These are phyloP conservation scores for Bipolaris victoriae DNA, from an alignment of 2,329 filamentous ascomycete genomes.

Conservation along the genomic window DNA sequence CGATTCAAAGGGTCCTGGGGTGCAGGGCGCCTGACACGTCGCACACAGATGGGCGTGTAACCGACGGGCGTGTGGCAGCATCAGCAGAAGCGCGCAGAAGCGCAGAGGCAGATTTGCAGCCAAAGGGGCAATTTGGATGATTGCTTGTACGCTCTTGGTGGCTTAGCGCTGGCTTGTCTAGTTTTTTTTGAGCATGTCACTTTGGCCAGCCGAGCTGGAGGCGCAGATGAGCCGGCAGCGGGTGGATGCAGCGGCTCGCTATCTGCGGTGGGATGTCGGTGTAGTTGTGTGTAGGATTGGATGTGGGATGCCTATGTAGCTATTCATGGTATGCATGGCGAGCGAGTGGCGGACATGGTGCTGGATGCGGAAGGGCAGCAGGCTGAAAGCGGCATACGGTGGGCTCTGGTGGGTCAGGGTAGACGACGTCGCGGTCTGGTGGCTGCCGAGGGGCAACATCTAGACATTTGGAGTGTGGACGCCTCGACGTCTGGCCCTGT, in stretches of 20 bases:
- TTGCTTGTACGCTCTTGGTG: too few relatives aligned
- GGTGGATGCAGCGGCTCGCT: background rate
- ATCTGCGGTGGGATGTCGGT: background rate
- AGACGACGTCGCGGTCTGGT: background rate
- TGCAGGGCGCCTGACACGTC: conserved; percentile 28
- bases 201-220: conserved; percentile 2
- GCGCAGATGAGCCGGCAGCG: background rate
- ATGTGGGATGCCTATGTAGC: conserved; percentile 2
- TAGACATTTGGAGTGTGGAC: background rate
- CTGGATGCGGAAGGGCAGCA: conserved; percentile 16
- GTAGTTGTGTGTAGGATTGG: background rate
- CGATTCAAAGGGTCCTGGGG: conserved; percentile 38
- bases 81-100: too few relatives aligned
- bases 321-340: conserved; percentile 6
- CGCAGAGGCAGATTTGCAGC: too few relatives aligned
- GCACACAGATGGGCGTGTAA: conserved; percentile 2
- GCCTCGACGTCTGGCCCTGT: background rate
- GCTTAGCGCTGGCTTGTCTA: background rate
- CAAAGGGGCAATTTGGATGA: too few relatives aligned
- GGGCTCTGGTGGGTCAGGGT: conserved; percentile 9
- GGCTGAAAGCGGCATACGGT: conserved; percentile 1
- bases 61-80: background rate
- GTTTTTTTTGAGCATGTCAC: background rate
- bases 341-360: background rate
- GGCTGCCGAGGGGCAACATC: background rate